Base-by-base conservation (phyloP, 2,329 filamentous ascomycete genomes). In the Corinectria fuckeliana region DNA sequence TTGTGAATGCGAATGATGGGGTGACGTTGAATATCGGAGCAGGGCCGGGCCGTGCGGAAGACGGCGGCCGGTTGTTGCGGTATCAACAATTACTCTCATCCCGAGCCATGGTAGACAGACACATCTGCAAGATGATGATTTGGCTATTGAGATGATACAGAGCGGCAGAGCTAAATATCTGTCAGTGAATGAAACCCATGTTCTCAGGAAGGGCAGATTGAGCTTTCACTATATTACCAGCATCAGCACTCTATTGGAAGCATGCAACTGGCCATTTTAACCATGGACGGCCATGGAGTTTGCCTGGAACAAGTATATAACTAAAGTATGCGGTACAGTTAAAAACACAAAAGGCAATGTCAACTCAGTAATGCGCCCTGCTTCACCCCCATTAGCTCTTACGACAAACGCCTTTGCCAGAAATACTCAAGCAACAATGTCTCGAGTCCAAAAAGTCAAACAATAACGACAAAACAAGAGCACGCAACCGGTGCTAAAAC, bases 401-500 rank as follows among this genome's bases (percentile, higher is more conserved):
- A 58, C 26, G 58, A 50, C 58, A 21, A 59, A 61, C 61, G 49
- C 63, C 56, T 26, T 55, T 42, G 41, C 21, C 52, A 61, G 50
- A 53, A 60, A 60, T 61, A 50, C 36, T 47, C 34, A 44, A 44
- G 10, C 41, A 48, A 39, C n/a, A 52, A 42, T 56, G 32, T 51
- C 34, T 44, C 20, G 26, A 59, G 18, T n/a, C 44, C 55, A 9
- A 21, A 51, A 50, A 51, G n/a, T n/a, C n/a, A n/a, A n/a, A n/a
- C n/a, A 41, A 44, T 14, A 45, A 48, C 16, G 44, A 34, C 53
- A 28, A 50, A 41, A 61, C 56, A 62, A 51, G 44, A 34, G 49
- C 65, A 65, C 55, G 20, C 50, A 30, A 50, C 47, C 57, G 30
- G 58, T 67, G 60, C 54, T 56, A 16, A 56, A 66, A 65, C 58